A percentile compares a stretch with the other conserved stretches of the same genome.
phyloP scores from a whole-genome alignment of 2,329 filamentous ascomycete species.

The Colletotrichum simmondsii region DNA sequence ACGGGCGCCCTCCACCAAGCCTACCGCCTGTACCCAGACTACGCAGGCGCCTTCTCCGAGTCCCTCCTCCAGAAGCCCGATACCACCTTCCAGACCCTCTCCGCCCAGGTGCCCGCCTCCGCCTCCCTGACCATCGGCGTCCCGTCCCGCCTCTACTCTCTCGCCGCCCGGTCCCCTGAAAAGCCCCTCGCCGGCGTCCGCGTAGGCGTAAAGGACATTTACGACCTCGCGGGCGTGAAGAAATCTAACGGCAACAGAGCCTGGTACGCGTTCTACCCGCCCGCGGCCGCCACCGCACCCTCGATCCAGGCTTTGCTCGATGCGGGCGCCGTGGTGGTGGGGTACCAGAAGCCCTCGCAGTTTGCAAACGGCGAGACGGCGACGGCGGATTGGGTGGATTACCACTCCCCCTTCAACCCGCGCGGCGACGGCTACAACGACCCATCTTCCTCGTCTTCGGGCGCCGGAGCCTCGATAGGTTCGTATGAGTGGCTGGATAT shows the following conservation, averaged over 20 bases:
- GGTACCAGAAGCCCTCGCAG: conserved; percentile 57
- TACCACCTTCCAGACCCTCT: conserved; percentile 45
- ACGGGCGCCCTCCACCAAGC: conserved; percentile 46
- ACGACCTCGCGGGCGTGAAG: conserved; percentile 63
- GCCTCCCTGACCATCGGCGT: conserved; percentile 55
- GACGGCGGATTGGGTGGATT: conserved; percentile 57
- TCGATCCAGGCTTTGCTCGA: conserved; percentile 68
- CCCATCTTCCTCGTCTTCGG: conserved; percentile 53
- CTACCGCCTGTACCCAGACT: conserved; percentile 49
- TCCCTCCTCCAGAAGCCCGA: conserved; percentile 44
- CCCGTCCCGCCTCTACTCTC: conserved; percentile 68
- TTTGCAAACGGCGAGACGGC: conserved; percentile 54
- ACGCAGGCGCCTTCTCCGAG: conserved; percentile 44
- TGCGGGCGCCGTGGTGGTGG: conserved; percentile 62
- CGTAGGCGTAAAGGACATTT: conserved; percentile 73
- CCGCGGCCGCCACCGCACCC: conserved; percentile 56
- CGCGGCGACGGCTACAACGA: conserved; percentile 59
- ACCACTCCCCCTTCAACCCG: conserved; percentile 53
- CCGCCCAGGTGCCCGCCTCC: conserved; percentile 43
- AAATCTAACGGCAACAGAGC: conserved; percentile 66
- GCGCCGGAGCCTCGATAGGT: conserved; percentile 46
- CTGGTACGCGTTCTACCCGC: conserved; percentile 64
- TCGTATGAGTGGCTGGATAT: conserved; percentile 58
- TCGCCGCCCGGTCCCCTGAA: conserved; percentile 55
- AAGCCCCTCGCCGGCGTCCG: conserved; percentile 70